phyloP scores from a whole-genome alignment of 2,329 filamentous ascomycete species.

The Stachybotrys chartarum region DNA sequence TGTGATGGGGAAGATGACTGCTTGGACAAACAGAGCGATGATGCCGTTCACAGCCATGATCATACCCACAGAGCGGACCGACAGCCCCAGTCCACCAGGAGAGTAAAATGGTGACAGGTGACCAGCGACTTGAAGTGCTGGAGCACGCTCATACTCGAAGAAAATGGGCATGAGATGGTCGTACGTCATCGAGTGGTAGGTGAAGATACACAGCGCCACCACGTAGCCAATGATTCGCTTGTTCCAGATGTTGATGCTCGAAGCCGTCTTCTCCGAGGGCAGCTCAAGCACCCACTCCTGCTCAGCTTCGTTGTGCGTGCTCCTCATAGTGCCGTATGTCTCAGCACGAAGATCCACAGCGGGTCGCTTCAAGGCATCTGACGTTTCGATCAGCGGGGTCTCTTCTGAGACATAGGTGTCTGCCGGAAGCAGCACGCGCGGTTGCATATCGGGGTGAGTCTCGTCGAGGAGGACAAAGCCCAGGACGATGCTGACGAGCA shows the following conservation, averaged over 20 bases:
- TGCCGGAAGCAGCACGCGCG: constrained; percentile 36
- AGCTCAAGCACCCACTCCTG: constrained; percentile 21
- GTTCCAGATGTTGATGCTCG: constrained; percentile 38
- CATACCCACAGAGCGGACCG: constrained; percentile 54
- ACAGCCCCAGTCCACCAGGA: constrained; percentile 56
- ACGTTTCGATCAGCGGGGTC: constrained; percentile 69
- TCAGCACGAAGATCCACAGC: constrained; percentile 69
- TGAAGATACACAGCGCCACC: constrained; percentile 80
- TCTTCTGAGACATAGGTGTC: constrained; percentile 52
- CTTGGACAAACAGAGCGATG: constrained; percentile 53
- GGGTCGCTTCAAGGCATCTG: constrained; percentile 66
- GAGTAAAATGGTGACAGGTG: constrained; percentile 43
- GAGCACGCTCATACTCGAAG: constrained; percentile 65
- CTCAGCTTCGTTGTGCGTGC: constrained; percentile 39
- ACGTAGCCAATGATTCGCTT: constrained; percentile 68
- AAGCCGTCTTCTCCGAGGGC: constrained; percentile 23
- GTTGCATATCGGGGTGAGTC: constrained; percentile 78
- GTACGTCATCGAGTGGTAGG: constrained; percentile 92
- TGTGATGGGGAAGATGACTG: constrained; percentile 52
- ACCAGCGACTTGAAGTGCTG: constrained; percentile 25
- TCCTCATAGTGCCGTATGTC: constrained; percentile 66
- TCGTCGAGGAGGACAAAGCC: constrained; percentile 81
- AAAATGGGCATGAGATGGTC: constrained; percentile 91
- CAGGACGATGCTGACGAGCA: constrained; percentile 70
- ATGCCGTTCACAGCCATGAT: constrained; percentile 53